These are phyloP conservation scores for Torulaspora gathmanii DNA, from an alignment of 805 yeast genomes.

Conservation along the genomic window DNA sequence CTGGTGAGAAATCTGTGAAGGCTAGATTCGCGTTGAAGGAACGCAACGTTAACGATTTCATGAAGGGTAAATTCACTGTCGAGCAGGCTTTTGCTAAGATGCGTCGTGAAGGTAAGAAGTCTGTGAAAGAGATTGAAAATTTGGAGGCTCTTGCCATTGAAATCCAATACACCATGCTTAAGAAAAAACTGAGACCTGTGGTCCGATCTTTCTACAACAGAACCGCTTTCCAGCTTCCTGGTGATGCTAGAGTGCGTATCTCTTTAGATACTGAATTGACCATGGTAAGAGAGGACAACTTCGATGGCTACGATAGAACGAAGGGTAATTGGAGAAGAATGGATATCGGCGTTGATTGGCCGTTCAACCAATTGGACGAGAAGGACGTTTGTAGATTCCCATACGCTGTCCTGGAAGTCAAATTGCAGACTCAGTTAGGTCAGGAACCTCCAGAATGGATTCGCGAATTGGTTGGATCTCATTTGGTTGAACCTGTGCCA, in stretches of 20 bases:
- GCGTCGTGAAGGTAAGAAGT: conserved; percentile 88
- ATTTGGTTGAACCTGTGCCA: conserved; percentile 96
- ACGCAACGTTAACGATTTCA: conserved; percentile 77
- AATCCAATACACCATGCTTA: conserved; percentile 83
- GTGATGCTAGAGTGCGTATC: conserved; percentile 98
- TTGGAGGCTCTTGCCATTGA: conserved; percentile 90
- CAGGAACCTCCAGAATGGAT: conserved; percentile 99
- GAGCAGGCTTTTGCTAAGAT: conserved; percentile 86
- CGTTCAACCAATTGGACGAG: conserved; percentile 80
- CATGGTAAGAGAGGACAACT: conserved; percentile 97
- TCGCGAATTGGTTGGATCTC: conserved; percentile 82
- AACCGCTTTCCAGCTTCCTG: conserved; percentile 98
- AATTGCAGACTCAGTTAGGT: conserved; percentile 94
- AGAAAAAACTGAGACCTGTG: conserved; percentile 84
- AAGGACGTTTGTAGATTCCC: conserved; percentile 90
- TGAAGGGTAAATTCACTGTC: conserved; percentile 81
- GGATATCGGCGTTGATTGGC: conserved; percentile 98
- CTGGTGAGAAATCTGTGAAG: conserved; percentile 98
- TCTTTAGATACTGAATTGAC: conserved; percentile 94
- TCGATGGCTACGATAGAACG: conserved; percentile 88
- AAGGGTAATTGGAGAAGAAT: conserved; percentile 95
- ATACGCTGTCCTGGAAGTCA: conserved; percentile 95
- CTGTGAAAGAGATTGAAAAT: conserved; percentile 80
- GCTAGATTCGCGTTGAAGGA: conserved; percentile 93
- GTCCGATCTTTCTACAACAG: conserved; percentile 95